phyloP scores from a whole-genome alignment of 108 stramenopile species.

The Cyclotella choctawhatcheeana region DNA sequence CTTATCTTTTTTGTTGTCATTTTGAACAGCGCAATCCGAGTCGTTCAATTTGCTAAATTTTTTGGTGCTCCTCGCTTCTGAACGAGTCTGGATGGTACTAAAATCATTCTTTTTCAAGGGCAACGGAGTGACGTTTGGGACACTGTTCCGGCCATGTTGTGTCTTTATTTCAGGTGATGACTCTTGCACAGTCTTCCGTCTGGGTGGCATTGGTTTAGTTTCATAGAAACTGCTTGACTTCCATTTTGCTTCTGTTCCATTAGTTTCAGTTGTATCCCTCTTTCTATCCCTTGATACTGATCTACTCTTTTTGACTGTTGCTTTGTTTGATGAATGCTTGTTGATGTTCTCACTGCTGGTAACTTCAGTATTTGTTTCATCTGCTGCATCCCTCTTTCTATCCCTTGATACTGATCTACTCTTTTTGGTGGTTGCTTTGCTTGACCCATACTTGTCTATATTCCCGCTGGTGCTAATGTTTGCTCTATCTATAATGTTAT shows the following conservation, averaged over 20 bases:
- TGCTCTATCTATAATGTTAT: too few relatives aligned
- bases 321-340: neutral
- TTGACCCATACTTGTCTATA: neutral
- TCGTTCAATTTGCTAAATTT: constrained; percentile 4
- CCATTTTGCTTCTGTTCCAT: neutral
- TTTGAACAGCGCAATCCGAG: constrained; percentile 2
- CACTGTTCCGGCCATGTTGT: constrained; percentile 1
- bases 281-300: constrained; percentile 6
- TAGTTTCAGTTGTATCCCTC: neutral
- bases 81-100: neutral
- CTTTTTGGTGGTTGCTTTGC: neutral
- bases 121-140: neutral
- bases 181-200: neutral
- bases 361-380: neutral
- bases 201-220: neutral
- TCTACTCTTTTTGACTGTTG: neutral
- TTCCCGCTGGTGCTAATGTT: too few relatives aligned
- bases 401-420: constrained; percentile 7
- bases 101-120: neutral
- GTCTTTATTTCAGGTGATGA: neutral
- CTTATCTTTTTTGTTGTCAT: constrained; percentile 1
- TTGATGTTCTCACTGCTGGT: neutral
- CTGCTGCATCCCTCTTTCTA: neutral
- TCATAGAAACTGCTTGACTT: neutral
- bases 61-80: too few relatives aligned